A percentile compares a stretch with the other conserved stretches of the same genome.
Conservation (phyloP, 2,329 filamentous ascomycete genomes). For the Penicillium sp. region DNA sequence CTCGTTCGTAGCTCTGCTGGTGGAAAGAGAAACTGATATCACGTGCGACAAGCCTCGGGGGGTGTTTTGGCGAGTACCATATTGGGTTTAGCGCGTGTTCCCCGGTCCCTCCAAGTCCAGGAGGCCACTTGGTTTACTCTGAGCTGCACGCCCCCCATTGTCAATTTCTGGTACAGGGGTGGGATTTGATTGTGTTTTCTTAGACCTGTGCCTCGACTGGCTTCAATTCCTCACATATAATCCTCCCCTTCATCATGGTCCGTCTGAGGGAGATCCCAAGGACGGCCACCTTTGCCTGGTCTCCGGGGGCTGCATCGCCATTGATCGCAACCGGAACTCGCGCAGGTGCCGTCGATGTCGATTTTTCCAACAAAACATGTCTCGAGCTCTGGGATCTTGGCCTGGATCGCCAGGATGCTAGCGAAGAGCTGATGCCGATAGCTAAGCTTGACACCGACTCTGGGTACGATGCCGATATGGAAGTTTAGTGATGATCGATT, state of each 20-base stretch:
- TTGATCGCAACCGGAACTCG: conserved; percentile 90
- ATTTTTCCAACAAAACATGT: conserved; percentile 97
- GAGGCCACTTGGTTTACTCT: conserved; percentile 43
- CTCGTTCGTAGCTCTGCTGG: not conserved
- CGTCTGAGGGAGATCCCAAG: conserved; percentile 93
- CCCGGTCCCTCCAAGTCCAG: conserved; percentile 35
- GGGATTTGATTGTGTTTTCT: conserved; percentile 21
- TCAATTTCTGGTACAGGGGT: conserved; percentile 29
- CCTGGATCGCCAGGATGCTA: conserved; percentile 71
- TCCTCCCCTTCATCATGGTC: conserved; percentile 65
- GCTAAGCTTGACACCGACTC: conserved; percentile 84
- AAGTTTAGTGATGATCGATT: not conserved
- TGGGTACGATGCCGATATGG: conserved; percentile 57
- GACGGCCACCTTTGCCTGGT: conserved; percentile 97
- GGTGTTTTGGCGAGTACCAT: conserved; percentile 35
- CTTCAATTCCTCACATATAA: conserved; percentile 22
- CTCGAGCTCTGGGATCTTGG: conserved; percentile 94
- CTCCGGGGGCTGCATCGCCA: conserved; percentile 72
- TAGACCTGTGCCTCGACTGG: conserved; percentile 16
- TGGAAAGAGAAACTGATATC: conserved; percentile 30
- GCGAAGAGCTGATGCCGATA: conserved; percentile 79
- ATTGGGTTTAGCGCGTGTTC: conserved; percentile 30
- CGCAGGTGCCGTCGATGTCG: conserved; percentile 90
- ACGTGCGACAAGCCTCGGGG: conserved; percentile 28
- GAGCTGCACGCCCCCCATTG: conserved; percentile 31